These are phyloP conservation scores for Fusarium metavorans DNA, from an alignment of 2,329 filamentous ascomycete genomes.

Conservation along the genomic window DNA sequence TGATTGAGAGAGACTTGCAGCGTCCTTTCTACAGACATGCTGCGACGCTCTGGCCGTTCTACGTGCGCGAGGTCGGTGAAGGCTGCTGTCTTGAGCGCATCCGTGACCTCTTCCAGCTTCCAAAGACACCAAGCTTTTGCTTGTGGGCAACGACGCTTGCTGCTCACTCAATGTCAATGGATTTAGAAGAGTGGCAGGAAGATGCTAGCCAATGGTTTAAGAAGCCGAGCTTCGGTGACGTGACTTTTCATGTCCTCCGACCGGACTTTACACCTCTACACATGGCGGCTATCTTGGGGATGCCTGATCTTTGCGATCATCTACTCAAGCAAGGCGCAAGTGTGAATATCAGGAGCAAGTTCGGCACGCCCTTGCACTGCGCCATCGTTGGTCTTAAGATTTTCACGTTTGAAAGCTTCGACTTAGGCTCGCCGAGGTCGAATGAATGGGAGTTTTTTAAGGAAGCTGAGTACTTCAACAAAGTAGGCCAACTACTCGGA, in stretches of 20 bases:
- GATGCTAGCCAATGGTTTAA: too few relatives aligned
- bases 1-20: neutral
- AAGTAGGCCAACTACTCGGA: neutral
- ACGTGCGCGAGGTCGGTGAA: neutral
- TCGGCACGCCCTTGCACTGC: conserved; percentile 11
- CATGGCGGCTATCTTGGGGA: conserved; percentile 9
- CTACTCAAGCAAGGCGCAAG: neutral
- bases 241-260: neutral
- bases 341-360: neutral
- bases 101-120: neutral
- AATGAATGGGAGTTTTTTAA: too few relatives aligned
- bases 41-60: neutral
- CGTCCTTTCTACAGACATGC: neutral
- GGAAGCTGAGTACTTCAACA: neutral
- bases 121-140: neutral
- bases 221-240: too few relatives aligned
- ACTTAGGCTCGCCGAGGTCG: too few relatives aligned
- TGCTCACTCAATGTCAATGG: neutral
- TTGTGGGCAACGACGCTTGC: neutral
- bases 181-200: too few relatives aligned
- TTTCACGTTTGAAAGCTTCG: too few relatives aligned
- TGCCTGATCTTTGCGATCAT: conserved; percentile 1
- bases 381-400: neutral
- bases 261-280: conserved; percentile 6
- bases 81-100: neutral